These are phyloP conservation scores for Leptosphaerulina australis DNA, from an alignment of 2,329 filamentous ascomycete genomes.

Conservation along the genomic window DNA sequence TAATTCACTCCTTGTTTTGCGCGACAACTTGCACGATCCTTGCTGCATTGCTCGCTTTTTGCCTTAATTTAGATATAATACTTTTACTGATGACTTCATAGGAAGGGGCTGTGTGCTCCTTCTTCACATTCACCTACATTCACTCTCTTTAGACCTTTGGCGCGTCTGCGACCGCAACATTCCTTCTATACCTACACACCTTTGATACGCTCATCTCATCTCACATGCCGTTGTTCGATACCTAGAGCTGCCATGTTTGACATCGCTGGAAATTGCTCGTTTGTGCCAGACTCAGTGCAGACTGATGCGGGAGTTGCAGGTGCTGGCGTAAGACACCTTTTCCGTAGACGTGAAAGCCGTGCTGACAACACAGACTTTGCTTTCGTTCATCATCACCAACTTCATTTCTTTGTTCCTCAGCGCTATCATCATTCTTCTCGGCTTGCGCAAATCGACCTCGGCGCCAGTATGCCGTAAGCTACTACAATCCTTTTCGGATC, in stretches of 20 bases:
- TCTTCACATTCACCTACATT: conserved; percentile 13
- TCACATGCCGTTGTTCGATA: neutral
- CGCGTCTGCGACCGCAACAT: conserved; percentile 3
- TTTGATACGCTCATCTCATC: neutral
- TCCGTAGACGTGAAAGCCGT: neutral
- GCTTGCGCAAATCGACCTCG: conserved; percentile 54
- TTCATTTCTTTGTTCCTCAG: conserved; percentile 62
- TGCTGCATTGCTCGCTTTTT: conserved; percentile 26
- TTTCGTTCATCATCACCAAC: conserved; percentile 71
- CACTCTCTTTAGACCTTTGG: neutral
- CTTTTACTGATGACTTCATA: conserved; percentile 30
- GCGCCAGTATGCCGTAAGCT: conserved; percentile 66
- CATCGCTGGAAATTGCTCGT: conserved; percentile 48
- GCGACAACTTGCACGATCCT: conserved; percentile 21
- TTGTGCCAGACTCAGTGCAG: conserved; percentile 52
- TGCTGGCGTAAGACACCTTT: conserved; percentile 55
- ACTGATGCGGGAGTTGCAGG: conserved; percentile 66
- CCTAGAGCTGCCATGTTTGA: conserved; percentile 1
- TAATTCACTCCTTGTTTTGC: conserved; percentile 21
- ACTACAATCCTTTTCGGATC: conserved; percentile 69
- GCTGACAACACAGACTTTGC: conserved; percentile 54
- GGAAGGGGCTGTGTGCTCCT: conserved; percentile 32
- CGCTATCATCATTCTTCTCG: conserved; percentile 62
- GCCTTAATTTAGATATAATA: conserved; percentile 29
- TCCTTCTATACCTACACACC: neutral